Evolutionary conservation across 164 flowering plant genomes (phyloP).

Genomic region (Vitis amurensis): DNA sequence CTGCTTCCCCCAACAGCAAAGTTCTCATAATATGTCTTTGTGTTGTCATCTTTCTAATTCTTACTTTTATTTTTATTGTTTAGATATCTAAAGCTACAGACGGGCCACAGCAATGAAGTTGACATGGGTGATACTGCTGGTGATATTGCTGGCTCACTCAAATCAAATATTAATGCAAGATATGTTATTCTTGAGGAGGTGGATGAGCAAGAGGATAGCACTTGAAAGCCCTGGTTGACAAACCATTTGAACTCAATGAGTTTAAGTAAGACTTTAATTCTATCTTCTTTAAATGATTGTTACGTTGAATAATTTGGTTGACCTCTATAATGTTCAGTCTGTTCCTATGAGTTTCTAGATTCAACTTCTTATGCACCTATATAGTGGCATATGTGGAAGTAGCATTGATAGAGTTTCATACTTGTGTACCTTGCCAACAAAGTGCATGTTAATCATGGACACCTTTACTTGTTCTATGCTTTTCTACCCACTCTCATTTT

Average conservation of each 20-base stretch:
- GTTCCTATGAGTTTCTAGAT: not conserved
- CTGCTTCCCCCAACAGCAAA: too few relatives aligned
- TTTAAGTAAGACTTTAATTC: slow-evolving; percentile 5
- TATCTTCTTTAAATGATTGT: not conserved
- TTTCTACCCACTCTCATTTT: too few relatives aligned
- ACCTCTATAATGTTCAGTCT: not conserved
- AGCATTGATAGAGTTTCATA: too few relatives aligned
- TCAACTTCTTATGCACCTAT: not conserved
- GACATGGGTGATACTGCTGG: slow-evolving; percentile 5
- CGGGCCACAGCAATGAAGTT: slow-evolving; percentile 34
- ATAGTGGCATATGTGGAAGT: too few relatives aligned
- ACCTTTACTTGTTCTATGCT: too few relatives aligned
- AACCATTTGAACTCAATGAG: not conserved
- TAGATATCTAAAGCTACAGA: slow-evolving; percentile 77
- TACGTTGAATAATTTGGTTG: not conserved
- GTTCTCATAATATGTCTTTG: not conserved
- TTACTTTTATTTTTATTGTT: slow-evolving; percentile 2
- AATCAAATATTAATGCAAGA: slow-evolving; percentile 44
- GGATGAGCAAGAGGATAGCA: slow-evolving; percentile 61
- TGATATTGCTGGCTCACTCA: slow-evolving; percentile 13
- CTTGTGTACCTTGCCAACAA: too few relatives aligned
- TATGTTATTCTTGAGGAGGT: slow-evolving; percentile 89
- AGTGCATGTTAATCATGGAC: too few relatives aligned
- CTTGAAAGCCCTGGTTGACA: slow-evolving; percentile 19
- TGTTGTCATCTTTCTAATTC: not conserved